A percentile compares a stretch with the other conserved stretches of the same genome.
These are phyloP conservation scores for Dryas drummondii DNA, from an alignment of 306 rosid genomes.

Conservation along the genomic window DNA sequence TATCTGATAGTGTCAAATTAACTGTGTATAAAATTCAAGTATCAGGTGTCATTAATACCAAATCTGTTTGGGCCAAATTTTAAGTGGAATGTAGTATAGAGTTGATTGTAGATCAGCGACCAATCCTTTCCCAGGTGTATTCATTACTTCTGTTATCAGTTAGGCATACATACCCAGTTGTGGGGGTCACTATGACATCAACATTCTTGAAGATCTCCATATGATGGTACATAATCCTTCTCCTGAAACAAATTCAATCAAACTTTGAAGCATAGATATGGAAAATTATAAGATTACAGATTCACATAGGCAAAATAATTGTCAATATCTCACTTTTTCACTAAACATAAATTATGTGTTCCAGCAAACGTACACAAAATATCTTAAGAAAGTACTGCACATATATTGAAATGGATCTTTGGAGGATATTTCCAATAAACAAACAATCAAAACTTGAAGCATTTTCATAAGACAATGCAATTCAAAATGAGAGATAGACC, in stretches of 20 bases:
- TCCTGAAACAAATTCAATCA: conserved; percentile 46
- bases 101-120: not conserved
- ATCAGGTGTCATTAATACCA: not conserved
- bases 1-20: not conserved
- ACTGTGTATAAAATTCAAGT: not conserved
- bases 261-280: conserved; percentile 16
- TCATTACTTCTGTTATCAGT: conserved; percentile 10
- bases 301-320: conserved; percentile 1
- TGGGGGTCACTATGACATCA: conserved; percentile 92
- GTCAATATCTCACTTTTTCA: not conserved
- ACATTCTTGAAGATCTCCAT: conserved; percentile 89
- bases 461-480: not conserved
- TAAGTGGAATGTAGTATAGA: not conserved
- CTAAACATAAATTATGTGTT: not conserved
- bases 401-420: not conserved
- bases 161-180: conserved; percentile 76
- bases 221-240: conserved; percentile 85
- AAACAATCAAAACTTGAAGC: not conserved
- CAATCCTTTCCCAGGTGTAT: conserved; percentile 15
- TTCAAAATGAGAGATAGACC: not conserved
- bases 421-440: not conserved
- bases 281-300: not conserved
- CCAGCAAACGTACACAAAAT: not conserved
- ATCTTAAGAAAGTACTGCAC: not conserved
- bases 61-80: not conserved